Base-by-base conservation (phyloP, 2,329 filamentous ascomycete genomes). In the Monosporascus sp. region DNA sequence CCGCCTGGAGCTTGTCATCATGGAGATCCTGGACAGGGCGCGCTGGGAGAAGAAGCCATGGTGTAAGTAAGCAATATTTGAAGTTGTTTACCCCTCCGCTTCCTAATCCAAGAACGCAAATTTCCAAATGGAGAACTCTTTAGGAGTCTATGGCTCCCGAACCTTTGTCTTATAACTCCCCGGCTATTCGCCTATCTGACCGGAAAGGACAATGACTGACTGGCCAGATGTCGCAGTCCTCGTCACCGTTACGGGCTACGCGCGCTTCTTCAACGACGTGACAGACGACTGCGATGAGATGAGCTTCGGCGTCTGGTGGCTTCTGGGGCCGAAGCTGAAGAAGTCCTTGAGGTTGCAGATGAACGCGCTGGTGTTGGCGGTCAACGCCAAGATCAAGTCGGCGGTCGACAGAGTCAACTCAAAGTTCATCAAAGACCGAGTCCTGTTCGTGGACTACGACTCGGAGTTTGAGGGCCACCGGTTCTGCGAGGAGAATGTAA, bases 231-330 rank as follows among this genome's bases (percentile, higher is more conserved):
- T 14, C 2, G 11, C 31, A 35, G 31, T 78, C 57, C 63, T 67
- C 41, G 63, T 78, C 52, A 77, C 75, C 0, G 63, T 78, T 51
- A 77, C 75, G 0, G 76, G 75, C 5, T 78, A 78, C 58, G 74
- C 75, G 22, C 69, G 71, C 7, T 78, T 78, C 63, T 78, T 78
- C 63, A 74, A 77, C 59, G 73, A 67, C 22, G 64, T 68, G 8
- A 78, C 75, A 7, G 63, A 67, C 1, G 68, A 61, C 4, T 78
- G 76, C 53, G 74, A 78, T 47, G 64, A 73, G 17, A 68, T 68
- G 61, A 75, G 72, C 5, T 65, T 78, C 35, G 74, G 74, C 24
- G 65, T 78, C n/a, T 78, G 75, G 75, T 72, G 70, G 69, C 63
- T n/a, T n/a, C n/a, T 69, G 17, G 72, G 70, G 0, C 72, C 72